phyloP scores from a whole-genome alignment of 1,139 yeast species.

The Yamadazyma buinensis region DNA sequence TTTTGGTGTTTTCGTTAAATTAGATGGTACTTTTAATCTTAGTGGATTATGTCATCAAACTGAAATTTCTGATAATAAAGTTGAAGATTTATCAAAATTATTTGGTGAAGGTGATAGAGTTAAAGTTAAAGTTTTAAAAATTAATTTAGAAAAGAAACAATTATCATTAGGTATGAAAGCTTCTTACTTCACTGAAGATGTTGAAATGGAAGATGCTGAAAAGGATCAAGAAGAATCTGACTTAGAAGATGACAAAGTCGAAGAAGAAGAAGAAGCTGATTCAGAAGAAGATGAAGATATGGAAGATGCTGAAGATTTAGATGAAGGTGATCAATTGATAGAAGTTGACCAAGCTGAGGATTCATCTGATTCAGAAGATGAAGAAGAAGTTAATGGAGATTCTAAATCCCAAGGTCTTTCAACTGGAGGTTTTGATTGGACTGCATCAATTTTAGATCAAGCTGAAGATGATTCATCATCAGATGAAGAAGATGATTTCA shows the following conservation, averaged over 20 bases:
- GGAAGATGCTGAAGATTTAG: slow-evolving; percentile 21
- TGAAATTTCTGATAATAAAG: slow-evolving; percentile 69
- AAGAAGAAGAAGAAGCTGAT: slow-evolving; percentile 24
- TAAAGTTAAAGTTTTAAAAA: slow-evolving; percentile 69
- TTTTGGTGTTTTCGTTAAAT: slow-evolving; percentile 84
- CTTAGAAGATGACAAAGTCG: slow-evolving; percentile 22
- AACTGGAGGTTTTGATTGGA: slow-evolving; percentile 89
- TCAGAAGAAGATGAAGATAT: slow-evolving; percentile 20
- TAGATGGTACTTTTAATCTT: slow-evolving; percentile 70
- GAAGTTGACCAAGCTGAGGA: slow-evolving; percentile 21
- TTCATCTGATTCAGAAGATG: slow-evolving; percentile 19
- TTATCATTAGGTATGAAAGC: slow-evolving; percentile 92
- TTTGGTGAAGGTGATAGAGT: slow-evolving; percentile 90
- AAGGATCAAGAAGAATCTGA: slow-evolving; percentile 24
- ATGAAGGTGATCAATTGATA: slow-evolving; percentile 19
- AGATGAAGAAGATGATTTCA: slow-evolving; percentile 52
- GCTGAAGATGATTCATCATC: slow-evolving; percentile 58
- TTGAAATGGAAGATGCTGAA: slow-evolving; percentile 29
- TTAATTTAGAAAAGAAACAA: slow-evolving; percentile 65
- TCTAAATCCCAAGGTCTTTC: slow-evolving; percentile 52
- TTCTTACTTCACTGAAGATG: slow-evolving; percentile 62
- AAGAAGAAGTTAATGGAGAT: slow-evolving; percentile 6
- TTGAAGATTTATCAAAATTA: slow-evolving; percentile 51
- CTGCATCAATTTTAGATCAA: slow-evolving; percentile 82
- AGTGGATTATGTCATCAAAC: slow-evolving; percentile 87